Percentiles rank a stretch among this genome's conserved stretches.
Conservation (phyloP, 1,284 basidiomycete species). For the Apiotrichum gamsii region DNA sequence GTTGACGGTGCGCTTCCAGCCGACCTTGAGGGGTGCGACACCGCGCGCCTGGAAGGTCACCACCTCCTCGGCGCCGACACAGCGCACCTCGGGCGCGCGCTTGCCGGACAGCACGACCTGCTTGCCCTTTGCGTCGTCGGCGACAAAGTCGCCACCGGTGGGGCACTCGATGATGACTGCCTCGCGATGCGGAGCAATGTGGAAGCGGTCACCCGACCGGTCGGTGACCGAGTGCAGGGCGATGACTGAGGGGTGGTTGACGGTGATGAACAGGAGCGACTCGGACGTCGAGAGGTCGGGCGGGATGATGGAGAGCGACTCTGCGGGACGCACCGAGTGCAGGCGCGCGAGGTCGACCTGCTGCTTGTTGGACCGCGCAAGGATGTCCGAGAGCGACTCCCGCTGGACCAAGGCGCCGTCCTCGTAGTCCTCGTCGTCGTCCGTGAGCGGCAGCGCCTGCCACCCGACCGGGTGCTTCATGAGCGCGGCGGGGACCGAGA, state of each 20-base stretch:
- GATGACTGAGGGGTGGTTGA: slow-evolving; percentile 65
- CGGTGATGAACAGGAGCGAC: slow-evolving; percentile 62
- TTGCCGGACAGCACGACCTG: slow-evolving; percentile 30
- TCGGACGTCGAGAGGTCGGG: slow-evolving; percentile 61
- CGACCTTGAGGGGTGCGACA: slow-evolving; percentile 68
- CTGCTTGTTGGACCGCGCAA: slow-evolving; percentile 13
- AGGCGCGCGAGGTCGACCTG: slow-evolving; percentile 47
- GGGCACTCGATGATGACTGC: slow-evolving; percentile 78
- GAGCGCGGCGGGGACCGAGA: slow-evolving; percentile 21
- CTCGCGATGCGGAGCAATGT: slow-evolving; percentile 56
- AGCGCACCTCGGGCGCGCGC: slow-evolving; percentile 53
- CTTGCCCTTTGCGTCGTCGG: slow-evolving; percentile 19
- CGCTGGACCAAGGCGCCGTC: slow-evolving; percentile 62
- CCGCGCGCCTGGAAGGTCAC: slow-evolving; percentile 64
- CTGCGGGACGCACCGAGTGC: slow-evolving; percentile 37
- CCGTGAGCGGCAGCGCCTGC: slow-evolving; percentile 23
- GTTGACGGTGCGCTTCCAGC: slow-evolving; percentile 58
- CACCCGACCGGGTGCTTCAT: slow-evolving; percentile 24
- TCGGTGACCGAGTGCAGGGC: slow-evolving; percentile 68
- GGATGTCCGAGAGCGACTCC: slow-evolving; percentile 46
- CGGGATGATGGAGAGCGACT: slow-evolving; percentile 37
- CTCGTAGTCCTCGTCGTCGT: slow-evolving; percentile 49
- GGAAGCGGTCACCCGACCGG: slow-evolving; percentile 59
- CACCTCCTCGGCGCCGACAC: slow-evolving; percentile 62
- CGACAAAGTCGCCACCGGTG: slow-evolving; percentile 49